Evolutionary conservation across 2,329 filamentous ascomycete genomes (phyloP).

Genomic region (Monosporascus sp.): DNA sequence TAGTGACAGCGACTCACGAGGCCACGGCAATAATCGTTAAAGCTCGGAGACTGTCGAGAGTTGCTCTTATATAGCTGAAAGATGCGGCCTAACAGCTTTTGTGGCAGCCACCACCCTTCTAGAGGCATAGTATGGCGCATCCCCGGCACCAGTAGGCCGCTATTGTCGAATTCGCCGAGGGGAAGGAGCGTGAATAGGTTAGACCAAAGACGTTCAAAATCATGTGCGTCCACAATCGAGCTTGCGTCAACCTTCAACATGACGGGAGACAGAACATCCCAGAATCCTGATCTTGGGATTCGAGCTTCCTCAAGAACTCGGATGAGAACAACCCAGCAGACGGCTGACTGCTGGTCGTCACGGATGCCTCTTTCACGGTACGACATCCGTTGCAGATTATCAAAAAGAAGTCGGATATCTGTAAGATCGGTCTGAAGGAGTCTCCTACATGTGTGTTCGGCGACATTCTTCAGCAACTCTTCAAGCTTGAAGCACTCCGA

Average conservation of each 20-base stretch:
- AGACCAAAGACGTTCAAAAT: constrained; percentile 54
- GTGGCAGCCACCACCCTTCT: constrained; percentile 58
- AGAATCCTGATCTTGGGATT: constrained; percentile 52
- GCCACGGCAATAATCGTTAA: constrained; percentile 61
- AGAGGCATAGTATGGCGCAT: constrained; percentile 31
- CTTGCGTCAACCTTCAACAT: constrained; percentile 32
- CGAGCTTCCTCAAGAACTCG: constrained; percentile 44
- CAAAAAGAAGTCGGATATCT: constrained; percentile 41
- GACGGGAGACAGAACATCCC: constrained; percentile 49
- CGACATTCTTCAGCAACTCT: constrained; percentile 39
- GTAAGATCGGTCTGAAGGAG: constrained; percentile 40
- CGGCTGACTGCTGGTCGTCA: constrained; percentile 36
- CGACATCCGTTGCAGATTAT: constrained; percentile 38
- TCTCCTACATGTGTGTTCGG: constrained; percentile 31
- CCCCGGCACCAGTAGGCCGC: constrained; percentile 42
- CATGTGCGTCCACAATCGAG: constrained; percentile 36
- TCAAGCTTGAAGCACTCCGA: constrained; percentile 42
- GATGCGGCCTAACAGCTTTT: constrained; percentile 50
- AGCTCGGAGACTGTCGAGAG: constrained; percentile 50
- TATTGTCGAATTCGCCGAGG: constrained; percentile 52
- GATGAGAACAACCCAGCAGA: constrained; percentile 57
- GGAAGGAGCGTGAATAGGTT: constrained; percentile 57
- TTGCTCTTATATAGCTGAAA: constrained; percentile 56
- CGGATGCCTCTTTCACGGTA: constrained; percentile 49
- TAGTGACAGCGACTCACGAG: constrained; percentile 57